Evolutionary conservation across 2,329 filamentous ascomycete species (phyloP), one percentile per base, ranked within the genome.

Genomic region (Fusarium continuum): DNA sequence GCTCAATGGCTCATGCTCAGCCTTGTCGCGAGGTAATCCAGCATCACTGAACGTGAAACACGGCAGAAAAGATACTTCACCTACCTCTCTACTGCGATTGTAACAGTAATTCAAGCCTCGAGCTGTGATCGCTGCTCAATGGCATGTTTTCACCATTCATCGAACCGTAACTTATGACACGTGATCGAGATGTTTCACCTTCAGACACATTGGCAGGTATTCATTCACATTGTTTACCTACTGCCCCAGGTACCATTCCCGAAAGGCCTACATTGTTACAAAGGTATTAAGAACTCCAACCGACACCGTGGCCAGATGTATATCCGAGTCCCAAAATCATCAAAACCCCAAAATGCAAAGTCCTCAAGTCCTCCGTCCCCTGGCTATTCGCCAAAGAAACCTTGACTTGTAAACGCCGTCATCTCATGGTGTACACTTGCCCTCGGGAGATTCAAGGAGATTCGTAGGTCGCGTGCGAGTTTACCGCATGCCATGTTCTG

Each of bases 391-490:
- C 69, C 60, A 53, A 67, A 62, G 58, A 51, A 68, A 67, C 63
- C 48, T 65, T 57, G 56, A 70, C 64, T 70, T 72, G 69, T 66
- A 69, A 77, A 77, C 76, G 76, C 75, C 76, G 73, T 75, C 70
- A 75, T 76, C 72, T 74, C 72, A 72, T 77, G 72, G 72, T 78
- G 74, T 77, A 78, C 73, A 79, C 58, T 71, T 71, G 72, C 69
- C 72, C 68, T 68, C 62, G 66, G 65, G 65, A 68, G 55, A 74
- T 69, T 61, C 61, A 69, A 68, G 58, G 68, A 67, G 70, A 71
- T 62, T 70, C 56, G 69, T 72, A 69, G 65, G 63, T 55, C 64
- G 59, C 54, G 59, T 67, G 47, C 54, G 59, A 67, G 47, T 60
- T 49, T 68, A 65, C 65, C 69, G 34, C 63, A 68, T 67, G 63